phyloP scores from a whole-genome alignment of 805 yeast species.

The Debaryomyces prosopidis region DNA sequence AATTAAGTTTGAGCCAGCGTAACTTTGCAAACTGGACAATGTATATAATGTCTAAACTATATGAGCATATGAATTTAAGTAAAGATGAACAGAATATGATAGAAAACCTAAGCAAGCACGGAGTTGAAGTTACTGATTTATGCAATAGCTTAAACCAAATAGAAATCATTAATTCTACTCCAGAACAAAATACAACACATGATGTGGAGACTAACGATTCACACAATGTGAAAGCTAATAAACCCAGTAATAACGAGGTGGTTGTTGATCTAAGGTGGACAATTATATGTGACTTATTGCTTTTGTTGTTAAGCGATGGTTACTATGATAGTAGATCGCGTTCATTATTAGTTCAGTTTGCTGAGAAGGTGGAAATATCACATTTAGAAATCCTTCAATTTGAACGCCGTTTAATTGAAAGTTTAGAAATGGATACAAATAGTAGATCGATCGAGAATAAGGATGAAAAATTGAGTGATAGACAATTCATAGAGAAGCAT shows the following conservation, averaged over 20 bases:
- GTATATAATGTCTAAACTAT: conserved; percentile 66
- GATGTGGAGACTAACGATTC: not conserved
- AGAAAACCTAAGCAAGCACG: conserved; percentile 80
- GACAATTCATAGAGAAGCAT: conserved; percentile 69
- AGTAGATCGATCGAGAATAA: conserved; percentile 57
- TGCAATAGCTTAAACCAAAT: conserved; percentile 52
- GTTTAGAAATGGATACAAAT: conserved; percentile 75
- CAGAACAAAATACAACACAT: not conserved
- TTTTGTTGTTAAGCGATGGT: conserved; percentile 78
- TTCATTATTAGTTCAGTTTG: conserved; percentile 70
- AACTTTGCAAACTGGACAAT: conserved; percentile 85
- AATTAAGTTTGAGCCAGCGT: conserved; percentile 67
- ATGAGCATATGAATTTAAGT: conserved; percentile 74
- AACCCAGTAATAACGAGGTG: conserved; percentile 6
- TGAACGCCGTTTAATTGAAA: conserved; percentile 87
- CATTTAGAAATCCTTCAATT: conserved; percentile 80
- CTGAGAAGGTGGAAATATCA: conserved; percentile 56
- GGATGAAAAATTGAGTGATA: conserved; percentile 75
- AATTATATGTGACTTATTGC: conserved; percentile 83
- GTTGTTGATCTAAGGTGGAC: conserved; percentile 85
- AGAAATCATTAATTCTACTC: not conserved
- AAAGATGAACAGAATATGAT: conserved; percentile 86
- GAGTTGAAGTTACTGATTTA: conserved; percentile 73
- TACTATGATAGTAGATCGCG: conserved; percentile 89
- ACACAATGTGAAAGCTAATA: conserved; percentile 6